Conservation (phyloP, 768 basidiomycete species). For the Termitomyces sp. region DNA sequence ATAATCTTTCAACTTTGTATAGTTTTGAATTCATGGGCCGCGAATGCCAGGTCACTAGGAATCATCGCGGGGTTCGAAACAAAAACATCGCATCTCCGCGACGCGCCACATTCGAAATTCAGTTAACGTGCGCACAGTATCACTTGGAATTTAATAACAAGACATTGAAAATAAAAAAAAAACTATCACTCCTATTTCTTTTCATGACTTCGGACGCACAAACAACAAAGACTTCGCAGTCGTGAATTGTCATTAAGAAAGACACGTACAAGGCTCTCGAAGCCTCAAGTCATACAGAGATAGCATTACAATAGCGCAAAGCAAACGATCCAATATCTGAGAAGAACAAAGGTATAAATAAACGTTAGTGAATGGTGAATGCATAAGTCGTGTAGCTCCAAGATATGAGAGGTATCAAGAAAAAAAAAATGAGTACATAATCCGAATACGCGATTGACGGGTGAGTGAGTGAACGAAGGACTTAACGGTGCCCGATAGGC, state of each 20-base stretch:
- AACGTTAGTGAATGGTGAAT: neutral
- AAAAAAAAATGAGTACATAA: neutral
- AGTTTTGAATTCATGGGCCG: neutral
- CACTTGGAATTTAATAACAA: neutral
- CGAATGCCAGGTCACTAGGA: neutral
- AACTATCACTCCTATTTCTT: neutral
- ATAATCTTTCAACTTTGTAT: too few species aligned
- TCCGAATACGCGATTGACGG: neutral
- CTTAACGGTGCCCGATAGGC: slow-evolving; percentile 4
- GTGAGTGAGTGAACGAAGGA: neutral
- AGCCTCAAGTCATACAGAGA: neutral
- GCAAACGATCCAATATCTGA: neutral
- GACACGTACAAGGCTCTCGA: neutral
- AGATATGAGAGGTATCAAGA: neutral
- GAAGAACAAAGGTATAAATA: neutral
- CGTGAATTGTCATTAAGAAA: neutral
- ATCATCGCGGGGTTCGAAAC: too few species aligned
- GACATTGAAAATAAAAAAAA: too few species aligned
- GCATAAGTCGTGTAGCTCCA: slow-evolving; percentile 1
- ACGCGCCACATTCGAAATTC: neutral
- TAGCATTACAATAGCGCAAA: neutral
- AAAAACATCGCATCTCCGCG: neutral
- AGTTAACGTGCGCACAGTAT: neutral
- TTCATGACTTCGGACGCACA: neutral
- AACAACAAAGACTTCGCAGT: neutral